These are phyloP conservation scores for Skeletonema tropicum DNA, from an alignment of 108 stramenopile species.

Conservation along the genomic window DNA sequence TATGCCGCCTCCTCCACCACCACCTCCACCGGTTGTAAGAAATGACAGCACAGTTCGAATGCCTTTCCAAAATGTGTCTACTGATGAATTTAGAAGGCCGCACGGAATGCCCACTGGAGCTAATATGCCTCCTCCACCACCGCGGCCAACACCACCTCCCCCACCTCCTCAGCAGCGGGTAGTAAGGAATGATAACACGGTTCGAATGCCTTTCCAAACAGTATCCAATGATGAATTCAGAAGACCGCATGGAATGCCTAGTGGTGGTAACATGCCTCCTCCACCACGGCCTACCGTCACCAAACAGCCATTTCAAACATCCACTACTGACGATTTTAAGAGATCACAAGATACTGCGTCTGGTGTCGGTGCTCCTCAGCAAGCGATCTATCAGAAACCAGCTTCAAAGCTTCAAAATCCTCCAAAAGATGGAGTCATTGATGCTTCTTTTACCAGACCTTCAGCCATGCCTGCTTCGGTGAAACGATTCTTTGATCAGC, in stretches of 20 bases:
- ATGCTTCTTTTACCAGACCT: conserved; percentile 8
- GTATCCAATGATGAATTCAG: conserved; percentile 25
- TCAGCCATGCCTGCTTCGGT: conserved; percentile 2
- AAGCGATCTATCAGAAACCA: conserved; percentile 9
- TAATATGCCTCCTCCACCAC: background rate
- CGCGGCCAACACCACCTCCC: background rate
- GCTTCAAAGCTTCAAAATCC: background rate
- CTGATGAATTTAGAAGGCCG: conserved; percentile 26
- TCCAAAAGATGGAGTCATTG: background rate
- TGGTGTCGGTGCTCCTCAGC: conserved; percentile 7
- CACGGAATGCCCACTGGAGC: conserved; percentile 9
- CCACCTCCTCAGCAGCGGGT: background rate
- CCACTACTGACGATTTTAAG: conserved; percentile 24
- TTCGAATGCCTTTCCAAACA: conserved; percentile 17
- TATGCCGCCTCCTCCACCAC: background rate
- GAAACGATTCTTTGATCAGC: background rate
- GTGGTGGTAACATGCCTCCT: background rate
- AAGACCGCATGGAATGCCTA: conserved; percentile 19
- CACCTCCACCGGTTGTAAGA: background rate
- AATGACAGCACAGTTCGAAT: conserved; percentile 16
- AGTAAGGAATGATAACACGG: conserved; percentile 8
- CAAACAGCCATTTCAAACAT: conserved; percentile 35
- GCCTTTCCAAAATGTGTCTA: conserved; percentile 13
- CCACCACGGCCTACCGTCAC: background rate
- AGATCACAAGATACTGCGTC: conserved; percentile 15